Evolutionary conservation across 176 grass and related monocot species (phyloP), one percentile per base, ranked within the genome.

Genomic region (Lolium perenne): DNA sequence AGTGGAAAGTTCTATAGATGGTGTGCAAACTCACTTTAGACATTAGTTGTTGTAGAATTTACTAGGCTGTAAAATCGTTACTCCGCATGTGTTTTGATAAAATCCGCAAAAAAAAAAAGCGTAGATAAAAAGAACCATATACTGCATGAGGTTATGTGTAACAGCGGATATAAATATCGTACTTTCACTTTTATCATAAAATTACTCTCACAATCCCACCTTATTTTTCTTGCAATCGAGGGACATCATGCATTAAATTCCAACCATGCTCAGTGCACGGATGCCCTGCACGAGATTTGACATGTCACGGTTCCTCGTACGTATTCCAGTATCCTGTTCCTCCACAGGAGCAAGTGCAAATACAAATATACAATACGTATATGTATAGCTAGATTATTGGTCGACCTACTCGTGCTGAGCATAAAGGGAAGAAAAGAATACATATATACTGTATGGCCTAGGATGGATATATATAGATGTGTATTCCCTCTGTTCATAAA

Each of bases 261-360:
- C 25, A 54, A 10, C 2, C 72, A 75, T 43, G 38, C 38, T 49
- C 60, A 64, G 26, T 75, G 72, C 72, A 75, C 47, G 72, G 47
- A 76, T 55, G 74, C 49, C 53, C 48, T 76, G 73, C 23, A 53
- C 14, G 14, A 45, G 49, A 85, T 13, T n/a, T 46, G 18, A 69
- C 18, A 41, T 18, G 7, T 15, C 26, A 54, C 10, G 25, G 1
- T 62, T 76, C 75, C 84, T 86, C 64, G 67, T 74, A 86, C 64
- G 67, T 74, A 86, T 86, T 61, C 54, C 5, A 77, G 47, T 53
- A 75, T 29, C 47, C 72, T 65, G 47, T 29, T 38, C 60, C 51
- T 46, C 5, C 48, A 61, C 23, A 71, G 6, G 58, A 71, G 45
- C 70, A 16, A 78, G 7, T 6, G 4, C 54, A 16, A 2, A 10